Percentiles rank a stretch among this genome's conserved stretches.
Conservation (phyloP, 108 stramenopile genomes). For the Pelagomonas calceolata region DNA sequence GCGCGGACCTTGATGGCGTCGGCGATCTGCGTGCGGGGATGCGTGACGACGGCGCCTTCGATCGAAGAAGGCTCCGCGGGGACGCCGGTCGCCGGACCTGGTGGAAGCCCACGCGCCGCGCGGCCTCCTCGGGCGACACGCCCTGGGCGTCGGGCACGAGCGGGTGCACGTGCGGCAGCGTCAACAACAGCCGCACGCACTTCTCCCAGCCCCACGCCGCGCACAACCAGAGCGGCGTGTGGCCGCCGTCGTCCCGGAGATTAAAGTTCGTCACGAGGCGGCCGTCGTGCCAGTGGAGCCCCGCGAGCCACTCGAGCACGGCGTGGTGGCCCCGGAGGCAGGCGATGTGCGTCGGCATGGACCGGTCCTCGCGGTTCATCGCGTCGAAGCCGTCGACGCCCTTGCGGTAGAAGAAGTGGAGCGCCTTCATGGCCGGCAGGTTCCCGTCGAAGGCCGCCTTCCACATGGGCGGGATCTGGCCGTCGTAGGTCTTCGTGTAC, state of each 20-base stretch:
- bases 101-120: not conserved
- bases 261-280: not conserved
- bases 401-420: not conserved
- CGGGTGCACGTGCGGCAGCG: not conserved
- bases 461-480: not conserved
- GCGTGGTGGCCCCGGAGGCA: not conserved
- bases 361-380: not conserved
- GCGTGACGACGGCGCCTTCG: no score
- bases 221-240: not conserved
- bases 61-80: no score
- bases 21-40: not conserved
- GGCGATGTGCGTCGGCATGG: not conserved
- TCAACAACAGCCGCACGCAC: not conserved
- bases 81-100: no score
- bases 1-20: not conserved
- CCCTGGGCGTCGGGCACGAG: not conserved
- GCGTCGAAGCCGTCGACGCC: not conserved
- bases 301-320: not conserved
- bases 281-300: not conserved
- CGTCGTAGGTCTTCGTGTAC: no score
- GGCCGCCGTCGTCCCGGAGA: not conserved
- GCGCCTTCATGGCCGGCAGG: not conserved
- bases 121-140: not conserved
- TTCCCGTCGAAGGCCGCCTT: not conserved
- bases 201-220: slow-evolving; percentile 1